A percentile compares a stretch with the other conserved stretches of the same genome.
Evolutionary conservation across 2,329 filamentous ascomycete genomes (phyloP).

Genomic region (Blastomyces emzantsi): DNA sequence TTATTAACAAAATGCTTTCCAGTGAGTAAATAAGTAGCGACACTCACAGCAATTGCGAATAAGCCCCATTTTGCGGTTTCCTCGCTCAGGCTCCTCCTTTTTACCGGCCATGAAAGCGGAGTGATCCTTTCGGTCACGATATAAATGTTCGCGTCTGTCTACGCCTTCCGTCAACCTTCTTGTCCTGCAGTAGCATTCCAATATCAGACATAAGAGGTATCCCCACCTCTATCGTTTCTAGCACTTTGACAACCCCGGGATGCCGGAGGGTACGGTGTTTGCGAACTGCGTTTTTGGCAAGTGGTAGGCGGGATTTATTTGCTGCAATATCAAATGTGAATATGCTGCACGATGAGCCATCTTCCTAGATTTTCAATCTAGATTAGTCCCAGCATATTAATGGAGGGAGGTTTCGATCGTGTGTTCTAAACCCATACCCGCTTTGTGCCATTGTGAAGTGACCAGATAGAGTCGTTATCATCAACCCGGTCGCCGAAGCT

Average conservation of each 20-base stretch:
- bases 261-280: slow-evolving; percentile 90
- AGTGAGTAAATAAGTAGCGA: slow-evolving; percentile 15
- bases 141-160: slow-evolving; percentile 93
- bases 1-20: background rate
- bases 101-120: slow-evolving; percentile 82
- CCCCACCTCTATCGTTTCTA: slow-evolving; percentile 84
- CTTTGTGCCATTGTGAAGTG: slow-evolving; percentile 88
- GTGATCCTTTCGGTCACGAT: slow-evolving; percentile 87
- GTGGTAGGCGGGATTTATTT: slow-evolving; percentile 70
- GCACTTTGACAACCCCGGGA: slow-evolving; percentile 85
- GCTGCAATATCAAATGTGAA: slow-evolving; percentile 86
- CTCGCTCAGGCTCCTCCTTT: slow-evolving; percentile 73
- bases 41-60: slow-evolving; percentile 65
- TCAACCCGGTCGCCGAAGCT: slow-evolving; percentile 88
- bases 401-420: slow-evolving; percentile 3
- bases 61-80: slow-evolving; percentile 98
- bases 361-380: slow-evolving; percentile 55
- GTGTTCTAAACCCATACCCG: slow-evolving; percentile 50
- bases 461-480: slow-evolving; percentile 89
- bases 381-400: slow-evolving; percentile 10
- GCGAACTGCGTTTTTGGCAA: slow-evolving; percentile 88
- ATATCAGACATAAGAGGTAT: background rate
- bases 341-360: slow-evolving; percentile 88
- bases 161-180: slow-evolving; percentile 17
- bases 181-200: background rate